Conservation (phyloP, 257 asterid species). For the Vinca minor region DNA sequence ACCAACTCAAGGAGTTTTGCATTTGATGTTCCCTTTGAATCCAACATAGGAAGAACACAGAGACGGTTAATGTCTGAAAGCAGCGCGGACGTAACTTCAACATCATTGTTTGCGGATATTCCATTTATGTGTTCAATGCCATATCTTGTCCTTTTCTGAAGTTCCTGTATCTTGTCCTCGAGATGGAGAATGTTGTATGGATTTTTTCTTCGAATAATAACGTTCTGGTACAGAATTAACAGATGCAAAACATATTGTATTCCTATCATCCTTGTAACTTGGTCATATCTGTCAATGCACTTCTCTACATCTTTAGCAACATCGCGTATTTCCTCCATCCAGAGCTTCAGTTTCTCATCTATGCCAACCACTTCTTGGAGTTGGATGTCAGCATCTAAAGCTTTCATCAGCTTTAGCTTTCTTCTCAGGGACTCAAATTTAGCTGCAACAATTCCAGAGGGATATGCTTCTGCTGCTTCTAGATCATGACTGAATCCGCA, state of each 20-base stretch:
- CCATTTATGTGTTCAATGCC: conserved; percentile 10
- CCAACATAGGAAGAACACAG: too few relatives aligned
- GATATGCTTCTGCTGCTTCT: conserved; percentile 8
- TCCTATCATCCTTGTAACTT: neutral
- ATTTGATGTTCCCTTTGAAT: too few relatives aligned
- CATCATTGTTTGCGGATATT: neutral
- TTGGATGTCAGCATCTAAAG: conserved; percentile 4
- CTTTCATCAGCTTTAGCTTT: conserved; percentile 11
- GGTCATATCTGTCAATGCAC: neutral
- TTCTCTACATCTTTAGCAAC: neutral
- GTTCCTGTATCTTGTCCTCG: conserved; percentile 9
- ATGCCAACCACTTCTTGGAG: neutral
- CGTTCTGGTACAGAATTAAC: too few relatives aligned
- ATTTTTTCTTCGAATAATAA: too few relatives aligned
- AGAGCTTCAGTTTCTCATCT: neutral
- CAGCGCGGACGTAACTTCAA: too few relatives aligned
- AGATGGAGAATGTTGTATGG: neutral
- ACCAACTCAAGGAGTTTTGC: too few relatives aligned
- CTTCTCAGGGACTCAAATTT: conserved; percentile 4
- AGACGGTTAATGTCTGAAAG: too few relatives aligned
- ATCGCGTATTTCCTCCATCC: neutral
- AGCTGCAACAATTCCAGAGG: neutral
- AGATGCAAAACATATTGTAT: neutral
- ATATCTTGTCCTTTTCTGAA: conserved; percentile 9
- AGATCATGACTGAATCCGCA: neutral